A percentile compares a stretch with the other conserved stretches of the same genome.
These are phyloP conservation scores for Platanus orientalis DNA, from an alignment of 164 flowering plant species.

Conservation along the genomic window DNA sequence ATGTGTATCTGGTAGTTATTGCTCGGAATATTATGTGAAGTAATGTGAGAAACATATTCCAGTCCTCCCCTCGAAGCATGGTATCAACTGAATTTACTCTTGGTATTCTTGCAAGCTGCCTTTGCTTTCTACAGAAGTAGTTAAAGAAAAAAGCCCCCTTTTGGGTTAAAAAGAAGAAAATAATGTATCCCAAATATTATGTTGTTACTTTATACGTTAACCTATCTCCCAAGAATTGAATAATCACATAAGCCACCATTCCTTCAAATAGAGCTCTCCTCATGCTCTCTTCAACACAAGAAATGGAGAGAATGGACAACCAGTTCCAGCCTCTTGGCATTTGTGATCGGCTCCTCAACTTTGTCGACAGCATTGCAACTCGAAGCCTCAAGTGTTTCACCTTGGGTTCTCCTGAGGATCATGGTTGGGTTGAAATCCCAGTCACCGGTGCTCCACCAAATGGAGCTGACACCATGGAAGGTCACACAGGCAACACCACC, in stretches of 20 bases:
- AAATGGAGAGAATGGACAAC: conserved; percentile 18
- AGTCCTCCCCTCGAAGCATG: background rate
- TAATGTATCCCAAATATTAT: background rate
- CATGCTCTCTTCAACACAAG: background rate
- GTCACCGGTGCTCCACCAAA: background rate
- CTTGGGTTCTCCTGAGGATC: conserved; percentile 7
- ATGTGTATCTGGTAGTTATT: too few species aligned
- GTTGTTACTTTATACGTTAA: conserved; percentile 4
- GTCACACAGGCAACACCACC: background rate
- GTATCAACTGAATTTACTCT: background rate
- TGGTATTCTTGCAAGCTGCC: background rate
- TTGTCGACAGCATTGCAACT: conserved; percentile 21
- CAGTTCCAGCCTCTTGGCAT: conserved; percentile 22
- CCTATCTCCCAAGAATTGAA: conserved; percentile 10
- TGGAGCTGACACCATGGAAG: background rate
- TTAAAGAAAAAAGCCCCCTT: background rate
- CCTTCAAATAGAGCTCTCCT: background rate
- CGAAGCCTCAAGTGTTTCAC: conserved; percentile 20
- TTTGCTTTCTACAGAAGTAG: conserved; percentile 1
- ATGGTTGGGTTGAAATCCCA: background rate
- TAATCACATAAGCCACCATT: background rate
- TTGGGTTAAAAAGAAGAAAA: conserved; percentile 2
- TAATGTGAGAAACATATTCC: conserved; percentile 11
- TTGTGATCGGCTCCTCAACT: conserved; percentile 36
- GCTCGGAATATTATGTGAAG: conserved; percentile 1